A percentile compares a stretch with the other conserved stretches of the same genome.
Conservation (phyloP, 495 filamentous ascomycete genomes). For the Penicillium diatomitis region DNA sequence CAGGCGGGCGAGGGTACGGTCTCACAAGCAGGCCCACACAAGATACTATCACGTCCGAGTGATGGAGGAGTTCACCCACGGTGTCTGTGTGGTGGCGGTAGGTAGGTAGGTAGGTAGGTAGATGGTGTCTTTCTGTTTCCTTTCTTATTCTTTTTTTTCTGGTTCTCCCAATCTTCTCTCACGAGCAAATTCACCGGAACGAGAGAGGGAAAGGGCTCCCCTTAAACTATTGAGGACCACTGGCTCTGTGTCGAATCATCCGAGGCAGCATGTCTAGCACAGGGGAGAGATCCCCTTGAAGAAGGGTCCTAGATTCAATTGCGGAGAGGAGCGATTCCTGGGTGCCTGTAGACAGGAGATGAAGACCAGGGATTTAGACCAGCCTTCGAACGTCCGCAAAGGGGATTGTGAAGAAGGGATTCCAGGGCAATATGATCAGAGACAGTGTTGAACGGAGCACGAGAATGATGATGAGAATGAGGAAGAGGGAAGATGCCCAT, state of each 20-base stretch:
- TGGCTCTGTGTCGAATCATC: constrained; percentile 12
- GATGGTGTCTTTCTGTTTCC: no score
- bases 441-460: neutral
- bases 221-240: constrained; percentile 22
- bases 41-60: no score
- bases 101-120: no score
- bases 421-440: neutral
- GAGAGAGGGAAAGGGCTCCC: neutral
- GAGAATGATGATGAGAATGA: neutral
- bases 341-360: no score
- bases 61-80: constrained; percentile 6
- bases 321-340: no score
- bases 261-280: constrained; percentile 28
- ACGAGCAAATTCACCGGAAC: no score
- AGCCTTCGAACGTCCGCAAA: no score
- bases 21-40: no score
- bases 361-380: no score
- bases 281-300: neutral
- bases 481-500: constrained; percentile 1
- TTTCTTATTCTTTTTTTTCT: no score
- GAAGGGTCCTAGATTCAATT: neutral
- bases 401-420: no score
- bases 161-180: no score
- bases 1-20: neutral
- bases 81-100: neutral